Evolutionary conservation across 371 early-diverging fungal species (phyloP).

Genomic region (Circinella minor): DNA sequence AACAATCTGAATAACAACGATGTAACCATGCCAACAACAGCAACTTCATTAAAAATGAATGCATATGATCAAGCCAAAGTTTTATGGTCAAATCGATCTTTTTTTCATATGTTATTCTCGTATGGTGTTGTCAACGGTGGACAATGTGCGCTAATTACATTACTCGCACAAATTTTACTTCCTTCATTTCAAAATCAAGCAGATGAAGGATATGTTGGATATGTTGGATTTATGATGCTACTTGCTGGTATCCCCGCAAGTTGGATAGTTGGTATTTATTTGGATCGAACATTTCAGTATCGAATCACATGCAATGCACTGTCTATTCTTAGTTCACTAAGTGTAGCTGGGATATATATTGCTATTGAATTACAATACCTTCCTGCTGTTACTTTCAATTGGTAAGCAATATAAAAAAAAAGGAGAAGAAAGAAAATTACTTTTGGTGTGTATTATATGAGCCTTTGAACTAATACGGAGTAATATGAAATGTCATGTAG

Average conservation of each 20-base stretch:
- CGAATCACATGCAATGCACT: conserved; percentile 34
- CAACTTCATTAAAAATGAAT: conserved; percentile 14
- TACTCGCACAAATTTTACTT: conserved; percentile 53
- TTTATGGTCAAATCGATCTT: conserved; percentile 18
- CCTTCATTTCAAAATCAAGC: conserved; percentile 40
- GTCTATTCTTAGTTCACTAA: conserved; percentile 28
- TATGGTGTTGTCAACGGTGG: conserved; percentile 55
- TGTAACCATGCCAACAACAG: neutral
- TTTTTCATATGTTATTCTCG: conserved; percentile 32
- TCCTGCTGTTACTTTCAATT: conserved; percentile 4
- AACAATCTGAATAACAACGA: neutral
- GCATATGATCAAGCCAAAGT: conserved; percentile 28
- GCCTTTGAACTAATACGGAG: too few relatives aligned
- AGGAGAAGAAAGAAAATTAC: neutral
- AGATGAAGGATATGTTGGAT: conserved; percentile 45
- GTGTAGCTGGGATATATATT: conserved; percentile 32
- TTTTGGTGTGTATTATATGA: too few relatives aligned
- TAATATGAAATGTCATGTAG: conserved; percentile 21
- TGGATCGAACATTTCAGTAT: conserved; percentile 50
- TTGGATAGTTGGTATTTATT: conserved; percentile 40
- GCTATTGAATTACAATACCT: conserved; percentile 26
- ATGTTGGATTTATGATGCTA: conserved; percentile 47
- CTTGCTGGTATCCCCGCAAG: conserved; percentile 51
- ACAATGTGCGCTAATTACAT: conserved; percentile 53
- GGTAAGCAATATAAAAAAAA: neutral